Conservation (phyloP, 2,329 filamentous ascomycete species). For the Camillea tinctor region DNA sequence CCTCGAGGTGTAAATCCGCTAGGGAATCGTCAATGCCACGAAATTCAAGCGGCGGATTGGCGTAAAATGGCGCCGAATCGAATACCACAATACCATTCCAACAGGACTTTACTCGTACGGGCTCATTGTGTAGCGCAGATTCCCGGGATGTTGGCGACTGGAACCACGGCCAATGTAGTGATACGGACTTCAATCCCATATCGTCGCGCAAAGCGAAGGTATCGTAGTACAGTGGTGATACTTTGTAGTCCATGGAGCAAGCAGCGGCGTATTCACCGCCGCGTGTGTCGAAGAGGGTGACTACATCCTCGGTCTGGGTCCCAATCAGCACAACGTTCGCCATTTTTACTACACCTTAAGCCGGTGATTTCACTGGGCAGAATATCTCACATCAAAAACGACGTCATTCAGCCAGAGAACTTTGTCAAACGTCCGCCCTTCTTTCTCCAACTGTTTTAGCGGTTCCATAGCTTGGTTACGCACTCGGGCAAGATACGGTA, state of each 20-base stretch:
- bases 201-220: conserved; percentile 60
- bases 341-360: conserved; percentile 11
- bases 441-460: conserved; percentile 46
- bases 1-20: conserved; percentile 53
- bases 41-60: conserved; percentile 49
- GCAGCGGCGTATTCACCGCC: conserved; percentile 57
- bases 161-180: conserved; percentile 61
- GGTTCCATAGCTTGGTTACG: conserved; percentile 64
- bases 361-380: background rate
- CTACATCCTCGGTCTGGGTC: conserved; percentile 43
- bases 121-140: conserved; percentile 48
- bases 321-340: background rate
- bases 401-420: conserved; percentile 63
- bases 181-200: conserved; percentile 49
- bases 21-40: conserved; percentile 61
- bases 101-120: conserved; percentile 62
- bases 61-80: conserved; percentile 47
- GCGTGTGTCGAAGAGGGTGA: conserved; percentile 53
- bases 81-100: conserved; percentile 63
- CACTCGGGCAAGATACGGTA: conserved; percentile 64
- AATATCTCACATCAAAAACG: conserved; percentile 48
- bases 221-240: conserved; percentile 56
- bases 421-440: conserved; percentile 53
- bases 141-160: conserved; percentile 39
- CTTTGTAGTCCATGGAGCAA: conserved; percentile 59